phyloP scores from a whole-genome alignment of 2,329 filamentous ascomycete species.

The Pleomassaria siparia region DNA sequence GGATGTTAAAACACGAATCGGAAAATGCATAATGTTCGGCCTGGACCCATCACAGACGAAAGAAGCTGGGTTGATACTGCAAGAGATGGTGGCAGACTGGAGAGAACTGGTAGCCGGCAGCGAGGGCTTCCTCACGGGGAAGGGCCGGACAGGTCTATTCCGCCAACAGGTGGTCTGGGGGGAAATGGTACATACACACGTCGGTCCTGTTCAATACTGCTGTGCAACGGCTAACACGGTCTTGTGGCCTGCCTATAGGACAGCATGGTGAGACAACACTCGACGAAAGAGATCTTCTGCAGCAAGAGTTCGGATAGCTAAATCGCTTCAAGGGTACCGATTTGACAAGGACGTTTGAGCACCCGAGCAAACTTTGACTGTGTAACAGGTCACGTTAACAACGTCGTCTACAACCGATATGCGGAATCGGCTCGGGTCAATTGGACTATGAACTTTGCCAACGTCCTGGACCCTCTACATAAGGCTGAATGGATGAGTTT shows the following conservation, averaged over 20 bases:
- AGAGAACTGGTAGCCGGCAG: constrained; percentile 69
- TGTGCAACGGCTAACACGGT: constrained; percentile 27
- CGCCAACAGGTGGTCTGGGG: constrained; percentile 76
- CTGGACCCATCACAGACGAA: constrained; percentile 59
- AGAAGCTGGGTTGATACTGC: constrained; percentile 61
- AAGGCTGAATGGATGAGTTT: constrained; percentile 67
- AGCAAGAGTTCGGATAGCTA: constrained; percentile 14
- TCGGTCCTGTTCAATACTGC: constrained; percentile 8
- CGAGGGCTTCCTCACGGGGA: constrained; percentile 71
- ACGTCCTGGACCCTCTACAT: constrained; percentile 62
- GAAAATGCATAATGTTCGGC: constrained; percentile 75
- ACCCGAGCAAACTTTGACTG: constrained; percentile 21
- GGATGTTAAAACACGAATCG: constrained; percentile 66
- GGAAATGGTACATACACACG: constrained; percentile 67
- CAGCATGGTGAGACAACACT: constrained; percentile 53
- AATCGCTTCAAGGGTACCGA: constrained; percentile 18
- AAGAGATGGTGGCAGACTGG: constrained; percentile 67
- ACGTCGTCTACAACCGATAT: constrained; percentile 79
- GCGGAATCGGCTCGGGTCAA: constrained; percentile 80
- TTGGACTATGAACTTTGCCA: constrained; percentile 72
- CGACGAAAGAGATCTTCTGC: constrained; percentile 11
- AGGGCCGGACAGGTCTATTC: constrained; percentile 63
- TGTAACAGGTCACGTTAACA: constrained; percentile 74
- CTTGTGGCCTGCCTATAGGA: constrained; percentile 40
- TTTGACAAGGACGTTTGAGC: constrained; percentile 2